Percentiles rank a stretch among this genome's conserved stretches.
phyloP scores from a whole-genome alignment of 2,329 filamentous ascomycete genomes.

The Elsinoe australis region DNA sequence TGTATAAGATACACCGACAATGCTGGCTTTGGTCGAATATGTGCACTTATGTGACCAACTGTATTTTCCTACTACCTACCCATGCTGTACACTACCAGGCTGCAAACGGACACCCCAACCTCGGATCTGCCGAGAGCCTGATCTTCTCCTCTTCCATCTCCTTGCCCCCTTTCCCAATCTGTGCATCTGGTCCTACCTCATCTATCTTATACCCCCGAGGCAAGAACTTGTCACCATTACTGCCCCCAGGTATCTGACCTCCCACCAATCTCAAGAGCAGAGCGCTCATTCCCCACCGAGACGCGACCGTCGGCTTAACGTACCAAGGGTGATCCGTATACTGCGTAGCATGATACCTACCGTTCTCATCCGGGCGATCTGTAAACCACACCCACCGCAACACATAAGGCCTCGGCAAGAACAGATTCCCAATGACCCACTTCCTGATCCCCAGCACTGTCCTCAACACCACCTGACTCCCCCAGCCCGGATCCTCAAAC shows the following conservation, averaged over 20 bases:
- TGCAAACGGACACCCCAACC: background rate
- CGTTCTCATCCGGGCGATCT: constrained; percentile 44
- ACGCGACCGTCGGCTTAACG: constrained; percentile 20
- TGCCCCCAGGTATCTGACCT: constrained; percentile 42
- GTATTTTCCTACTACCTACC: background rate
- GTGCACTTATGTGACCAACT: too few relatives aligned
- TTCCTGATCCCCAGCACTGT: constrained; percentile 46
- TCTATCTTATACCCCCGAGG: constrained; percentile 48
- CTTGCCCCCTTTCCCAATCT: constrained; percentile 41
- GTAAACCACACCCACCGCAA: constrained; percentile 35
- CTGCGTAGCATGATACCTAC: constrained; percentile 43
- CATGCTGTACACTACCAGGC: background rate
- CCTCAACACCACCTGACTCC: constrained; percentile 37
- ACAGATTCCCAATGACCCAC: constrained; percentile 50
- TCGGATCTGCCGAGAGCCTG: constrained; percentile 13
- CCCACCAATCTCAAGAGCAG: constrained; percentile 43
- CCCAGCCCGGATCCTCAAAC: constrained; percentile 37
- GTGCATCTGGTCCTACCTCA: constrained; percentile 55
- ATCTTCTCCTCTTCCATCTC: constrained; percentile 26
- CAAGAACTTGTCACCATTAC: constrained; percentile 40
- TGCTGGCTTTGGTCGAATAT: too few relatives aligned
- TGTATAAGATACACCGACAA: too few relatives aligned
- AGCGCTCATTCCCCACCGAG: constrained; percentile 36
- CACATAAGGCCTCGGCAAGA: constrained; percentile 49
- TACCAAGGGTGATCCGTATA: constrained; percentile 62